Percentiles rank a stretch among this genome's conserved stretches.
These are phyloP conservation scores for Botrytis elliptica DNA, from an alignment of 2,329 filamentous ascomycete species.

Conservation along the genomic window DNA sequence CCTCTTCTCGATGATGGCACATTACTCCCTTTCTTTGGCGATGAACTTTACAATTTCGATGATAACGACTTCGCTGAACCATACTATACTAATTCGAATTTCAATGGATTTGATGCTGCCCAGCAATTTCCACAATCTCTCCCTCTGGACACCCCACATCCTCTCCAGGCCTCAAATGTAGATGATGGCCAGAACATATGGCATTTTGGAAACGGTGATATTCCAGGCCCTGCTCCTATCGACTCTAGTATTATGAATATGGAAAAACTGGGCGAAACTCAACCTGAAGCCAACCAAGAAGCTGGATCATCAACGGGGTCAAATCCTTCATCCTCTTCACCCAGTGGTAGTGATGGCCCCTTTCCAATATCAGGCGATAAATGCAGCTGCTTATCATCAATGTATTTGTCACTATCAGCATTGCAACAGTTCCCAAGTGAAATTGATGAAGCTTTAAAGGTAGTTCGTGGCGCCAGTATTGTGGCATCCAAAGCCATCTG, in stretches of 20 bases:
- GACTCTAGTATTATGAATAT: constrained; percentile 29
- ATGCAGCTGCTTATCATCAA: constrained; percentile 36
- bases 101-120: not conserved
- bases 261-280: constrained; percentile 10
- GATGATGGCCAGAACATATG: constrained; percentile 25
- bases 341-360: constrained; percentile 23
- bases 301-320: constrained; percentile 18
- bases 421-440: constrained; percentile 36
- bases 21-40: constrained; percentile 23
- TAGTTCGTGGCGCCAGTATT: constrained; percentile 33
- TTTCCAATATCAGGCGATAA: constrained; percentile 20
- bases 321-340: constrained; percentile 26
- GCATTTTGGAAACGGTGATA: constrained; percentile 29
- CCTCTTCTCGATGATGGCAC: constrained; percentile 23
- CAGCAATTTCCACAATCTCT: constrained; percentile 7
- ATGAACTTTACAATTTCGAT: constrained; percentile 24
- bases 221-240: constrained; percentile 26
- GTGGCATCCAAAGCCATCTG: constrained; percentile 49
- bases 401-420: constrained; percentile 37
- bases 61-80: constrained; percentile 25
- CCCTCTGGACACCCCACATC: not conserved
- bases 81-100: constrained; percentile 19
- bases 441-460: constrained; percentile 31
- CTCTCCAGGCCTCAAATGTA: not conserved
- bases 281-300: constrained; percentile 14